Evolutionary conservation across 2,329 filamentous ascomycete genomes (phyloP), one percentile per base, ranked within the genome.

Genomic region (Phialemoniopsis sp.): DNA sequence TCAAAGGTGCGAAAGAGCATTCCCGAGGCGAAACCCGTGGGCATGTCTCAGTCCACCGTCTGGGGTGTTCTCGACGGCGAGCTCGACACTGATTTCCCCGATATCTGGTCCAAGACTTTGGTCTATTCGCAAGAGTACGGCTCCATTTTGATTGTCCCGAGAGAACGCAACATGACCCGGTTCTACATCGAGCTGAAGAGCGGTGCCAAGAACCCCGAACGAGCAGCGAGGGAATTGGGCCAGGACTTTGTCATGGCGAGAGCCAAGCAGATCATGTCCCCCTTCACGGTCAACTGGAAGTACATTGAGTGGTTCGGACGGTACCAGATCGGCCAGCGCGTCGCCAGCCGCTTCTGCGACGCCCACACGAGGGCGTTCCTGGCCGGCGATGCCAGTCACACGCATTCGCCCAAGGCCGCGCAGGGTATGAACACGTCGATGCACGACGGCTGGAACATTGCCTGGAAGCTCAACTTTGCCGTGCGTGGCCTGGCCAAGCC

Each of bases 51-150:
- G 44, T 60, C 68, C 12, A 67, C 71, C 15, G 68, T 77, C 29
- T 88, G 84, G 84, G 84, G 82, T 40, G 83, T 88, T 3, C 63
- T 88, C 4, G 84, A 88, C 55, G 83, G 82, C 48, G 77, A 80
- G 54, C 62, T 87, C 9, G 77, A 83, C 32, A 87, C 83, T 8
- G 73, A 87, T 54, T 87, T 88, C 49, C 84, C 84, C 2, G 83
- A 87, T 51, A 75, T 87, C 36, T 87, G 82, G 82, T 84, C 78
- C 57, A 87, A 87, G 62, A 81, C 82, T 0, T 73, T 85, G 1
- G 71, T 87, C 8, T 82, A 82, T 47, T 82, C 79, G 3, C 77
- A 86, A 44, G 70, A 77, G 42, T 70, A 78, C 33, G 84, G 84
- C 3, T 85, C 82, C 0, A 79, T 87, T 34, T 68, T 88, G n/a